Base-by-base conservation (phyloP, 345 rosid species). In the Citrus trifoliata region DNA sequence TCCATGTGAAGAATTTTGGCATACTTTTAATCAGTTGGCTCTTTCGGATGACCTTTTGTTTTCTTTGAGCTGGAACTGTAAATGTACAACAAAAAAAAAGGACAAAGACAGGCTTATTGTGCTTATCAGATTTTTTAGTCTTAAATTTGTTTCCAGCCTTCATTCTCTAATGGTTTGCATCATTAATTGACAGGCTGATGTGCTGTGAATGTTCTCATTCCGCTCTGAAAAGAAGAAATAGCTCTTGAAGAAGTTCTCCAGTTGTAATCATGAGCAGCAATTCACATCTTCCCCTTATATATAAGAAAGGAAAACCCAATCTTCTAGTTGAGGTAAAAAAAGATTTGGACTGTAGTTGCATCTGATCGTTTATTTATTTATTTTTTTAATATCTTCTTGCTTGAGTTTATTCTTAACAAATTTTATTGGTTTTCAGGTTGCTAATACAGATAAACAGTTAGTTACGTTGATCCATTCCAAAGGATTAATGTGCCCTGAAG, bases 401-500 rank as follows among this genome's bases (percentile, higher is more conserved):
- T 82, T 69, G 48, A 38, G 58, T 75, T 79, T 33, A 28, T 51
- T 46, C 59, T 76, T 70, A 71, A 72, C 69, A 66, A 37, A 64
- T 38, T 51, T 27, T 76, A 51, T 59, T 71, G 80, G 78, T 53
- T 85, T 82, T 73, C 83, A 95, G 99, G 93, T 93, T 55, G 80
- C 81, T 81, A 85, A 74, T 79, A 78, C 79, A 55, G 98, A 95
- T 82, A 93, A 88, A 78, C 93, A 89, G 84, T 85, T 93, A 76
- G 84, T 89, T 93, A 80, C 85, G 37, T 30, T 85, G 71, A 86
- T 93, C 76, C 85, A 83, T 67, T 76, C 84, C 60, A 89, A 85
- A 81, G 93, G 92, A 65, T 74, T 90, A 76, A 68, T 86, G 76
- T 87, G 90, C 59, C 81, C 87, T 2, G 90, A 91, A 75, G 95